Base-by-base conservation (phyloP, 176 grass and related monocot genomes). In the Oryza australiensis region DNA sequence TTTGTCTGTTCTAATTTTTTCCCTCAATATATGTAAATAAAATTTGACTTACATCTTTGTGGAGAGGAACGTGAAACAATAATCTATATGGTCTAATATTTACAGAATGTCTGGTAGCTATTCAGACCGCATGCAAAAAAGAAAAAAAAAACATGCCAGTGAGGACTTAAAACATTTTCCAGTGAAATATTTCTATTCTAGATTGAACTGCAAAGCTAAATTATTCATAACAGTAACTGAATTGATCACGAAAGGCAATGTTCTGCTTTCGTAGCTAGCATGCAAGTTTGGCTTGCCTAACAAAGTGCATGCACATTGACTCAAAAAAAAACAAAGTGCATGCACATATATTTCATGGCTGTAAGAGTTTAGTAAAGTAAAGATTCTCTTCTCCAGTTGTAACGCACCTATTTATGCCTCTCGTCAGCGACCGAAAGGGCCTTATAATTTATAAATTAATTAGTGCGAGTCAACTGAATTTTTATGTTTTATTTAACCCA, bases 311-410 rank as follows among this genome's bases (percentile, higher is more conserved):
- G 26, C 28, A n/a, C 43, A 27, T 6, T n/a, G n/a, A n/a, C n/a
- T n/a, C n/a, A n/a, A n/a, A n/a, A n/a, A n/a, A n/a, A n/a, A n/a
- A n/a, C n/a, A n/a, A n/a, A n/a, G n/a, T n/a, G 27, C 10, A 27
- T 37, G 26, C 28, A n/a, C 43, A 27, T 6, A 23, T 16, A 3
- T 9, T 22, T 55, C 15, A 18, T 23, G 67, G 64, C 0, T 43
- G 32, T 66, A 53, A 67, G 10, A 9, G 23, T 1, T 32, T 68
- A 30, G 41, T 27, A 23, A 42, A 64, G 67, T 24, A 70, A 1
- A 40, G 55, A 65, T 86, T 73, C 68, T 73, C 68, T 64, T 46
- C 23, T 55, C 42, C 0, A 26, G 37, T 78, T 85, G 66, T 79
- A 59, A 77, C 34, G 32, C 74, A 78, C 28, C 11, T 27, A 55